phyloP scores from a whole-genome alignment of 2,329 filamentous ascomycete genomes.

The Colletotrichum lini region DNA sequence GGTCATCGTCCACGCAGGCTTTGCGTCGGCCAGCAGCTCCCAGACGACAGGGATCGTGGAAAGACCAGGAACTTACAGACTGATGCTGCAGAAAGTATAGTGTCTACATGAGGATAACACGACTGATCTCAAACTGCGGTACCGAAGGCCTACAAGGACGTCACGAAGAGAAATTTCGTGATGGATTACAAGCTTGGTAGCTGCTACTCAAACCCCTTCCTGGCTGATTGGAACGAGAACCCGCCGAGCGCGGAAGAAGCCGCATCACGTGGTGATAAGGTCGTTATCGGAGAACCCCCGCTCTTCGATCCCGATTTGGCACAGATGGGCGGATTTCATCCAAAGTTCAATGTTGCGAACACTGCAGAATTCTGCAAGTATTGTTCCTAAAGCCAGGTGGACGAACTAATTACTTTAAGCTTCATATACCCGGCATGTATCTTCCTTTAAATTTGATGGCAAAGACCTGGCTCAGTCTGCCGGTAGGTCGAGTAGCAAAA shows the following conservation, averaged over 20 bases:
- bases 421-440: too few relatives aligned
- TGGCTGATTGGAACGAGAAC: conserved; percentile 32
- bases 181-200: conserved; percentile 29
- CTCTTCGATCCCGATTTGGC: not conserved
- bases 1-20: conserved; percentile 35
- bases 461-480: not conserved
- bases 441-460: too few relatives aligned
- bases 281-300: not conserved
- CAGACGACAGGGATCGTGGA: not conserved
- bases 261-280: conserved; percentile 39
- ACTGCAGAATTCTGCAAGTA: not conserved
- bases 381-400: not conserved
- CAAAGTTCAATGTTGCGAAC: too few relatives aligned
- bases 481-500: not conserved
- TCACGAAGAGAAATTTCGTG: conserved; percentile 34
- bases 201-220: conserved; percentile 37
- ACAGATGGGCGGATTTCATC: not conserved
- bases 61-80: conserved; percentile 33
- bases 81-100: conserved; percentile 17
- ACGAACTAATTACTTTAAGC: not conserved
- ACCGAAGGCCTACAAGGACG: conserved; percentile 18
- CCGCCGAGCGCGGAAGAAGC: conserved; percentile 21
- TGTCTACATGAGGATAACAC: conserved; percentile 36
- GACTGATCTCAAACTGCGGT: conserved; percentile 5
- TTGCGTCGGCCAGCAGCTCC: conserved; percentile 21